Evolutionary conservation across 1,284 basidiomycete genomes (phyloP), one percentile per base, ranked within the genome.

Genomic region (Trichosporon asahii): DNA sequence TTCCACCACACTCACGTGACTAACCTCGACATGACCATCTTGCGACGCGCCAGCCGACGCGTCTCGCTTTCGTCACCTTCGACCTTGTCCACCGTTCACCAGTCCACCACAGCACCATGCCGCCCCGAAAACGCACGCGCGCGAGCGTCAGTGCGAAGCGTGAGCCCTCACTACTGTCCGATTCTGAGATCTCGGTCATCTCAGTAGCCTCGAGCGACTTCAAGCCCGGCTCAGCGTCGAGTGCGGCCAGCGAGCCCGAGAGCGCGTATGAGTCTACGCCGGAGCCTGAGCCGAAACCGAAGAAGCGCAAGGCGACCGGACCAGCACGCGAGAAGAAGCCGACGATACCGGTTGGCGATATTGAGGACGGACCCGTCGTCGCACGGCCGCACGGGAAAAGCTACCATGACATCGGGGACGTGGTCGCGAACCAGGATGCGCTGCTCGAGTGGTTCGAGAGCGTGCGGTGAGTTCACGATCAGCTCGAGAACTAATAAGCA

Each of bases 361-460:
- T 74, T 18, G 73, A 74, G 37, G 73, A 74, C 53, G 65, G 25
- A 25, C 57, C 57, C 15, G 27, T 61, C 2, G 60, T 76, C 7
- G 15, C 60, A 14, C 64, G 80, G 21, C 70, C 76, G 1, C 81
- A 82, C 71, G 75, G 57, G 12, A 12, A 15, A 31, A 68, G 25
- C 23, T 82, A 82, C 66, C 82, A 83, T 68, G 60, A 35, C 27
- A 71, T 76, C 1, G 66, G 63, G 0, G 68, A 65, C 1, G 71
- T 82, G 0, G 76, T 60, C 1, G 65, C 18, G 3, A n/a, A 67
- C 14, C 77, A 79, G 68, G 67, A 74, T n/a, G 75, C 72, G 8
- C 66, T 84, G 29, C 69, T 84, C 37, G 69, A 61, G 8, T 84
- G 83, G 83, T 84, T 84, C 63, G 80, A 83, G 33, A 21, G 33